These are phyloP conservation scores for Colletotrichum tanaceti DNA, from an alignment of 2,329 filamentous ascomycete species.

Conservation along the genomic window DNA sequence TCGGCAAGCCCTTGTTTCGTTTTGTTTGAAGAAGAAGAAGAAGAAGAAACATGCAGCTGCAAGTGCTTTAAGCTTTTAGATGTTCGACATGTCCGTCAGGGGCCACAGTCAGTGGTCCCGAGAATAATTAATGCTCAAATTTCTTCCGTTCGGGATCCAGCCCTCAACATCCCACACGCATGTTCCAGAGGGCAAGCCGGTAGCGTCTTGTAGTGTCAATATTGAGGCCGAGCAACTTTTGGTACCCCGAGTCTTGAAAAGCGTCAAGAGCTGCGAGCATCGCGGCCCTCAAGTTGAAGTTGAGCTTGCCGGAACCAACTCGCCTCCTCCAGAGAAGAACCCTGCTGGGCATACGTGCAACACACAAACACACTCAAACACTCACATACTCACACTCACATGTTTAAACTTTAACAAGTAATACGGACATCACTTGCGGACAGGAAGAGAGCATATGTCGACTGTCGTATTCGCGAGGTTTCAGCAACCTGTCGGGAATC, in stretches of 20 bases:
- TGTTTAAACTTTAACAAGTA: not conserved
- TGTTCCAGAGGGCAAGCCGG: not conserved
- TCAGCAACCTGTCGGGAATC: not conserved
- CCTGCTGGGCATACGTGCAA: not conserved
- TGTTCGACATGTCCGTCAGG: not conserved
- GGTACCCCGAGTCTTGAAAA: not conserved
- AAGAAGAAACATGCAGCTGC: constrained; percentile 1
- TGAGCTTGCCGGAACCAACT: not conserved
- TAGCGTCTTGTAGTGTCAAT: not conserved
- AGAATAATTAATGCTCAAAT: not conserved
- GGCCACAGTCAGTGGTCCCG: not conserved
- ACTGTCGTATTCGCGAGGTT: not conserved
- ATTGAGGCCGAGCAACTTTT: not conserved
- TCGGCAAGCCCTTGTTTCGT: constrained; percentile 5
- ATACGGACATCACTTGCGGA: too few relatives aligned
- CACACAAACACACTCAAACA: too few relatives aligned
- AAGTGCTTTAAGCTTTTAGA: constrained; percentile 16
- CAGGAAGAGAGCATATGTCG: not conserved
- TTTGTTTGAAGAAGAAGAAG: not conserved
- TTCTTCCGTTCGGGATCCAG: not conserved
- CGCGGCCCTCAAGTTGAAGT: not conserved
- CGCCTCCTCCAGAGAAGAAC: not conserved
- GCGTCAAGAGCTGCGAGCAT: constrained; percentile 2
- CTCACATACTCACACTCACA: not conserved
- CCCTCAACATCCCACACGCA: not conserved